Conservation (phyloP, 352 stramenopile genomes). For the Phytopythium helicoides region DNA sequence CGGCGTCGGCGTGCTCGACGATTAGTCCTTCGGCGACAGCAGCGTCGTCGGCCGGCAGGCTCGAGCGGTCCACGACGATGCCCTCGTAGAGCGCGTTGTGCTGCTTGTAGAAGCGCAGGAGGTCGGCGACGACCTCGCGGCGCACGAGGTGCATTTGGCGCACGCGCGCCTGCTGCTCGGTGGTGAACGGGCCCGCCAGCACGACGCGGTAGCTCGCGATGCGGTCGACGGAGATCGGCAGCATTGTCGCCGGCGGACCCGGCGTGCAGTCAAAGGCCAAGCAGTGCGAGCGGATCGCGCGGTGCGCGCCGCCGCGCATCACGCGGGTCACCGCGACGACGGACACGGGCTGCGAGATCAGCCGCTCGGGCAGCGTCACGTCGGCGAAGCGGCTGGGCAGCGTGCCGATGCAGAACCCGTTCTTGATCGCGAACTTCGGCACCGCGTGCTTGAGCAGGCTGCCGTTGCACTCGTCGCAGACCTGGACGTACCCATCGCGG, state of each 20-base stretch:
- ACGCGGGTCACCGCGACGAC: too few relatives aligned
- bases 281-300: constrained; percentile 15
- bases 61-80: background rate
- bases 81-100: background rate
- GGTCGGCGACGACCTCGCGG: background rate
- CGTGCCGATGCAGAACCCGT: constrained; percentile 16
- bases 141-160: constrained; percentile 8
- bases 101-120: background rate
- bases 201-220: constrained; percentile 14
- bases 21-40: constrained; percentile 1
- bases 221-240: constrained; percentile 10
- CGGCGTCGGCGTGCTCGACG: background rate
- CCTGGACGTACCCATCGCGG: background rate
- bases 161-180: constrained; percentile 8
- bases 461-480: constrained; percentile 7
- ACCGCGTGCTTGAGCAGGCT: constrained; percentile 2
- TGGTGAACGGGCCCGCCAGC: constrained; percentile 14
- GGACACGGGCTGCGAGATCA: constrained; percentile 14
- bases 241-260: constrained; percentile 11
- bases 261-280: constrained; percentile 16
- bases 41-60: background rate
- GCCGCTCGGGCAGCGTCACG: background rate
- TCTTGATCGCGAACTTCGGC: constrained; percentile 22
- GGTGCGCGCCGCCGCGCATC: constrained; percentile 11
- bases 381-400: background rate